Evolutionary conservation across 163 green algal species (phyloP).

Genomic region (Prototheca cutis): DNA sequence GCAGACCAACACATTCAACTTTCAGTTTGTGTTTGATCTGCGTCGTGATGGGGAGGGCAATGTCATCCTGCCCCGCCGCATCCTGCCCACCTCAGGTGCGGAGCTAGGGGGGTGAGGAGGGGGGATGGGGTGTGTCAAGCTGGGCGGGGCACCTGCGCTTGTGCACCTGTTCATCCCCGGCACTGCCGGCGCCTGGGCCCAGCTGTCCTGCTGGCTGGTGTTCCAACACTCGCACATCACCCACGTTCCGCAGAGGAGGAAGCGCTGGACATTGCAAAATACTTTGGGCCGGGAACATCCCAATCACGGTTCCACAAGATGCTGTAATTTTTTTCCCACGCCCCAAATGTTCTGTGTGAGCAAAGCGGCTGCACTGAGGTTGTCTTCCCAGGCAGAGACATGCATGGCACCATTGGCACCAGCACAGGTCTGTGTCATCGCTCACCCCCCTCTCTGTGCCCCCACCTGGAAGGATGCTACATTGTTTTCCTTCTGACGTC

Average conservation of each 20-base stretch:
- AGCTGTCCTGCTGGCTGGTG: no score
- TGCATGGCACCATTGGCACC: no score
- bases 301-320: not conserved
- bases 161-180: not conserved
- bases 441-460: no score
- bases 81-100: conserved; percentile 29
- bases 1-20: conserved; percentile 47
- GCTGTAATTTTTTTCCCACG: not conserved
- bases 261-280: conserved; percentile 1
- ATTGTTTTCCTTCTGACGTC: no score
- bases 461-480: no score
- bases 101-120: conserved; percentile 13
- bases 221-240: no score
- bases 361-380: no score
- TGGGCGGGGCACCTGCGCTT: not conserved
- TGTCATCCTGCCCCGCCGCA: conserved; percentile 13
- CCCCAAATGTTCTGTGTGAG: no score
- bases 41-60: not conserved
- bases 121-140: no score
- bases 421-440: no score
- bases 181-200: no score
- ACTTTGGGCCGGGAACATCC: conserved; percentile 1
- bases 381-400: no score
- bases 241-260: conserved; percentile 1
- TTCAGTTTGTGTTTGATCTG: conserved; percentile 25